Conservation (phyloP, 2,329 filamentous ascomycete species). For the Zymoseptoria ardabiliae region DNA sequence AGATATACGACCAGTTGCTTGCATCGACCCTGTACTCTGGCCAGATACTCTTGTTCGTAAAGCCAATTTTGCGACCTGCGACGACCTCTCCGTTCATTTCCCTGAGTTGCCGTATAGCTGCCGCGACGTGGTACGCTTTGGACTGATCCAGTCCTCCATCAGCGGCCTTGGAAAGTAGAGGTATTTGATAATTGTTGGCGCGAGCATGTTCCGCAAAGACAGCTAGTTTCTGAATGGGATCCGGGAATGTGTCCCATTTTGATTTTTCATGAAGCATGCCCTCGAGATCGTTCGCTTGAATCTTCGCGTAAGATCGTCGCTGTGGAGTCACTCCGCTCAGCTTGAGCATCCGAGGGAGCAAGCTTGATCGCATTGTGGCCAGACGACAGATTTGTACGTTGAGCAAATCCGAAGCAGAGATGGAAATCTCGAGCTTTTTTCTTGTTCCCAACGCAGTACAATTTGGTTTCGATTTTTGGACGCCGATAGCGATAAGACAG, state of each 20-base stretch:
- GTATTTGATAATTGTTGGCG: constrained; percentile 18
- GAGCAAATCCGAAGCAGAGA: not conserved
- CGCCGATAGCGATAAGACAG: not conserved
- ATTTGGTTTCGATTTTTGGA: not conserved
- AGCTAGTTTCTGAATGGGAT: constrained; percentile 14
- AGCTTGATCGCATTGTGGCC: not conserved
- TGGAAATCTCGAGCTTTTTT: not conserved
- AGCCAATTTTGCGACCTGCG: constrained; percentile 17
- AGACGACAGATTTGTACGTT: not conserved
- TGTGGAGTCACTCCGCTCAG: not conserved
- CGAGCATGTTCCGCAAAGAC: constrained; percentile 19
- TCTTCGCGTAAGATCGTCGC: constrained; percentile 4
- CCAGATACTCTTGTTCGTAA: constrained; percentile 16
- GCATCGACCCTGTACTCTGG: constrained; percentile 15
- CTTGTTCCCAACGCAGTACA: not conserved
- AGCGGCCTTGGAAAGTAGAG: constrained; percentile 17
- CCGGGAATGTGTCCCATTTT: constrained; percentile 14
- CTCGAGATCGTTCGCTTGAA: constrained; percentile 13
- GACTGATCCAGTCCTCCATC: constrained; percentile 13
- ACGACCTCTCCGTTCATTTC: constrained; percentile 19
- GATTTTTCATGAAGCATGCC: constrained; percentile 17
- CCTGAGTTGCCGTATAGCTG: constrained; percentile 17
- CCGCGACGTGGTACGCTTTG: constrained; percentile 17
- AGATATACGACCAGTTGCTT: constrained; percentile 17
- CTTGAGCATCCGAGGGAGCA: not conserved